phyloP scores from a whole-genome alignment of 331 rosid genomes.

The Acacia pycnantha region DNA sequence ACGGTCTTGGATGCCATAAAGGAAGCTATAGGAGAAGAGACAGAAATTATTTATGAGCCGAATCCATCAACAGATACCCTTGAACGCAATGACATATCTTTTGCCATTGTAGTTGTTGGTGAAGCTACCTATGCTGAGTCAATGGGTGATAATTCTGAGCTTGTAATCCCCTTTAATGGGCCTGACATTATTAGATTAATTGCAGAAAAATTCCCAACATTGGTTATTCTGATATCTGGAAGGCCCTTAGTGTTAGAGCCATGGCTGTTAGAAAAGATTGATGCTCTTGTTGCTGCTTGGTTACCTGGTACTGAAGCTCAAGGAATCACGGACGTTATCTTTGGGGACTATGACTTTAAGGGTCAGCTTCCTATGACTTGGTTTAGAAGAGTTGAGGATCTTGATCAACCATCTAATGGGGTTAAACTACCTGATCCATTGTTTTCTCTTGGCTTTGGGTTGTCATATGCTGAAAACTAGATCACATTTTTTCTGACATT shows the following conservation, averaged over 20 bases:
- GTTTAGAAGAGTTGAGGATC: background rate
- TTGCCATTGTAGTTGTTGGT: conserved; percentile 73
- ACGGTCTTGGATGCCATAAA: conserved; percentile 81
- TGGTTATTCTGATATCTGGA: background rate
- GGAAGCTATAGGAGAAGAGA: conserved; percentile 56
- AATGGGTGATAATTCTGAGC: background rate
- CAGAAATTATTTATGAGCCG: conserved; percentile 58
- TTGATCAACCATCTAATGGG: background rate
- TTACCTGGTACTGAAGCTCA: background rate
- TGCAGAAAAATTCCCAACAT: background rate
- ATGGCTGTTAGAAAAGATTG: background rate
- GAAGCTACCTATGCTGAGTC: conserved; percentile 75
- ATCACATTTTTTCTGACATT: background rate
- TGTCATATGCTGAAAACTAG: background rate
- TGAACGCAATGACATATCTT: conserved; percentile 48
- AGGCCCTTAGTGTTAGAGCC: background rate
- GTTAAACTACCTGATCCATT: background rate
- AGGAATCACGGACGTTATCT: background rate
- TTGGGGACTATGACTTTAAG: background rate
- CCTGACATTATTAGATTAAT: background rate
- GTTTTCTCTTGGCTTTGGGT: background rate
- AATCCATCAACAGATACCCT: conserved; percentile 56
- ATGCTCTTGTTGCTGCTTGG: background rate
- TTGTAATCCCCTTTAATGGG: background rate
- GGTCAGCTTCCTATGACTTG: background rate